Conservation (phyloP, 1,284 basidiomycete genomes). For the Pholiota adiposa region DNA sequence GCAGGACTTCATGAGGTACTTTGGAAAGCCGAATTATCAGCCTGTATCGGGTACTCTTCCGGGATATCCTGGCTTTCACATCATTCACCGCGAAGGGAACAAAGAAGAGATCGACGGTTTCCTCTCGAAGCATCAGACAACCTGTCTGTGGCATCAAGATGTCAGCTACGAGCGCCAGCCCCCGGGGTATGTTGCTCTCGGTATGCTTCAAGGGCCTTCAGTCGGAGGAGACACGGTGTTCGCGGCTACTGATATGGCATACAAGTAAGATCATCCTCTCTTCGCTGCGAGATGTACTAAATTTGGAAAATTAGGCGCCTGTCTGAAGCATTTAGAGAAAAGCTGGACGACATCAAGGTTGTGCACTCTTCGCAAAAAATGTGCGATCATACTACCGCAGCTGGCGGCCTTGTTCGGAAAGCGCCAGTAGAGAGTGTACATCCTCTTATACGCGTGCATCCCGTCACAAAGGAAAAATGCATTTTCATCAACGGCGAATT, state of each 20-base stretch:
- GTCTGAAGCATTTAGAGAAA: constrained; percentile 60
- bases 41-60: constrained; percentile 12
- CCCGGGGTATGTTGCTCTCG: constrained; percentile 57
- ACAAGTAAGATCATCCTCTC: constrained; percentile 37
- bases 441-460: constrained; percentile 56
- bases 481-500: constrained; percentile 65
- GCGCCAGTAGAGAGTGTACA: constrained; percentile 17
- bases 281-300: background rate
- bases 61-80: constrained; percentile 16
- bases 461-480: constrained; percentile 65
- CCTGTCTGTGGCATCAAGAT: constrained; percentile 51
- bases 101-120: constrained; percentile 9
- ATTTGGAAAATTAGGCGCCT: constrained; percentile 44
- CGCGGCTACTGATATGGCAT: constrained; percentile 56
- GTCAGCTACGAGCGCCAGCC: constrained; percentile 59
- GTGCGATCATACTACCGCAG: constrained; percentile 6
- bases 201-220: constrained; percentile 39
- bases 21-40: constrained; percentile 16
- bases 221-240: constrained; percentile 62
- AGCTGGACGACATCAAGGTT: constrained; percentile 61
- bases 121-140: constrained; percentile 9
- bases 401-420: constrained; percentile 15
- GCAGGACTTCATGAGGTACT: constrained; percentile 46
- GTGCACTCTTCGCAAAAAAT: constrained; percentile 55
- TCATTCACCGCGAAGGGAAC: constrained; percentile 16